Evolutionary conservation across 1,139 yeast genomes (phyloP), one percentile per base, ranked within the genome.

Genomic region (Lodderomyces parapsilosis): DNA sequence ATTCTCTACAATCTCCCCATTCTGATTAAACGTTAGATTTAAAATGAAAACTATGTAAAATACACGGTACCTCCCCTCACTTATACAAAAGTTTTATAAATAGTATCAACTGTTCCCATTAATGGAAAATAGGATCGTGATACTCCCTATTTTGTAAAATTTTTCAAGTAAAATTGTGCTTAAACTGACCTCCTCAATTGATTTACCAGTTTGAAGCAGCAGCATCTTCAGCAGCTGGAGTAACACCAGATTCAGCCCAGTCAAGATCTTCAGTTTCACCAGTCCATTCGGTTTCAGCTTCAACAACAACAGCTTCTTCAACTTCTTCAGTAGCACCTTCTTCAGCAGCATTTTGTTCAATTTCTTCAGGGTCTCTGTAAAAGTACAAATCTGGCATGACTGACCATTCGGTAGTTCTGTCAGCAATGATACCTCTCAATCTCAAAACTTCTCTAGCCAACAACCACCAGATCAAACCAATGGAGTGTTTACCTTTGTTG

Each of bases 311-410:
- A 59, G 76, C 80, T 58, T 69, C 74, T 55, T 67, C 65, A 52
- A 59, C 58, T 60, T 76, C 80, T 58, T 74, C 81, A 56, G 69
- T 74, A 62, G 78, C 80, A 60, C 76, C 70, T 59, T 77, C 80
- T 63, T 83, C 91, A 64, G 81, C 81, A 59, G 83, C 76, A 68
- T 83, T 78, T 71, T 84, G 89, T 80, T 89, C 96, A 76, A 86
- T 86, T 80, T 93, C 99, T 81, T 93, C 99, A 70, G 99, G 99
- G 81, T 93, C 97, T 86, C 99, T 93, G 98, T 93, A 93, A 91
- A 93, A 93, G 90, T 91, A 93, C 78, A 91, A 85, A 81, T 93
- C 99, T 78, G 98, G 98, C 99, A 93, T 94, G 73, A 93, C 94
- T 63, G 95, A 80, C 99, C 99, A 93, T 74, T 86, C 87, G 74